Percentiles rank a stretch among this genome's conserved stretches.
Evolutionary conservation across 1,284 basidiomycete species (phyloP).

Genomic region (Phellinidium pouzarii): DNA sequence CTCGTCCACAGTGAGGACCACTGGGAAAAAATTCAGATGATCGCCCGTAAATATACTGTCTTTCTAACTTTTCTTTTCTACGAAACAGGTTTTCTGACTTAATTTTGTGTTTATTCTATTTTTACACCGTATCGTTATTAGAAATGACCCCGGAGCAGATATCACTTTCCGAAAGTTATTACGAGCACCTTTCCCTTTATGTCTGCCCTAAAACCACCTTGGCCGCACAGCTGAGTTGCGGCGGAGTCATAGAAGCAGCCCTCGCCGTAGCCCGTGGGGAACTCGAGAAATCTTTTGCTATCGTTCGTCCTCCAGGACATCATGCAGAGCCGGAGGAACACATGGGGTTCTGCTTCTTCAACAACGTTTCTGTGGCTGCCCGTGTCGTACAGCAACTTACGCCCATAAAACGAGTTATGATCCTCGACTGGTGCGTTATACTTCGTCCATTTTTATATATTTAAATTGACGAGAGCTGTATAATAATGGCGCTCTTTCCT

Average conservation of each 20-base stretch:
- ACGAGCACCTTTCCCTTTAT: constrained; percentile 88
- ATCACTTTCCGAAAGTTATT: constrained; percentile 67
- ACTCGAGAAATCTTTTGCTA: constrained; percentile 87
- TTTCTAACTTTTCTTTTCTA: constrained; percentile 10
- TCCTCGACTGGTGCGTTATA: constrained; percentile 84
- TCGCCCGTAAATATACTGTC: constrained; percentile 51
- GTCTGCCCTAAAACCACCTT: constrained; percentile 82
- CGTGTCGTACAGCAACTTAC: constrained; percentile 71
- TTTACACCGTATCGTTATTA: constrained; percentile 33
- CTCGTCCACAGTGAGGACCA: constrained; percentile 87
- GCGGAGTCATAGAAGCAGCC: constrained; percentile 89
- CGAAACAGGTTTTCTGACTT: background rate
- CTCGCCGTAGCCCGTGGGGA: constrained; percentile 79
- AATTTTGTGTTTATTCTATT: constrained; percentile 13
- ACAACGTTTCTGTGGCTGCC: constrained; percentile 93
- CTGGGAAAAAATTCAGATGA: constrained; percentile 84
- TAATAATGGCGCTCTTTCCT: constrained; percentile 11
- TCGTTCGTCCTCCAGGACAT: constrained; percentile 95
- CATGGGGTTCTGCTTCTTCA: constrained; percentile 99
- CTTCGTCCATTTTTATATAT: too few relatives aligned
- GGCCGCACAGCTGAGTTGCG: constrained; percentile 85
- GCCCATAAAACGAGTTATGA: constrained; percentile 73
- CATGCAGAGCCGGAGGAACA: constrained; percentile 97
- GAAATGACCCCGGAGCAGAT: constrained; percentile 71
- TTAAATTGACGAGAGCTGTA: constrained; percentile 1